Evolutionary conservation across 352 stramenopile genomes (phyloP), one percentile per base, ranked within the genome.

Genomic region (Globisporangium apiculatum): DNA sequence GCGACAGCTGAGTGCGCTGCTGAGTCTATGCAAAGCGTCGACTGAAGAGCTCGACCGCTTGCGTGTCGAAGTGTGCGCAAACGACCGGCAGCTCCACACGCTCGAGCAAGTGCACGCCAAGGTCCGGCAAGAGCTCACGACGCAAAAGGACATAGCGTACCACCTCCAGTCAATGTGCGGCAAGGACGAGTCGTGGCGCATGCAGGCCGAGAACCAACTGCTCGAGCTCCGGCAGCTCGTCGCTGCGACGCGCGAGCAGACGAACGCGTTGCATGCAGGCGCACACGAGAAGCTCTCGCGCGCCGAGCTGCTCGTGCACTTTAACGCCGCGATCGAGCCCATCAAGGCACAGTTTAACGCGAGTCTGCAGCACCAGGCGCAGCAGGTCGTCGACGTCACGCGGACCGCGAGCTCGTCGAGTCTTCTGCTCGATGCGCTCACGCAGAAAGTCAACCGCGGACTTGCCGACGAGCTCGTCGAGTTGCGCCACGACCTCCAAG

Each of bases 171-270:
- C 78, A 0, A 75, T 91, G 68, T 89, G 76, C 43, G 84, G 81
- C n/a, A 94, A 91, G 58, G 84, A 94, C 63, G 82, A 91, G 57
- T 85, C 82, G 17, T 94, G 84, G 80, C 78, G 82, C 17, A 87
- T 92, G 72, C 82, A 91, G 53, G 79, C 82, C 1, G 82, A 94
- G 42, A 92, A 91, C 56, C 77, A 92, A 35, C 56, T 91, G 37
- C 66, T 92, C 15, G 84, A 92, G 58, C 55, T 94, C 40, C 78
- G 81, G 4, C 80, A 91, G 58, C 69, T 91, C 57, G 71, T 89
- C 15, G 81, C 78, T 7, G 69, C 84, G 35, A 56, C 91, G 15
- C 76, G 81, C 38, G 84, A 91, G 46, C 81, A 94, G 45, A 66
- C 68, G 17, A 91, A 89, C 60, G 69, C 68, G 7, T 70, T 85